Evolutionary conservation across 192 early-diverging fungal species (phyloP).

Genomic region (Entomortierella beljakovae): DNA sequence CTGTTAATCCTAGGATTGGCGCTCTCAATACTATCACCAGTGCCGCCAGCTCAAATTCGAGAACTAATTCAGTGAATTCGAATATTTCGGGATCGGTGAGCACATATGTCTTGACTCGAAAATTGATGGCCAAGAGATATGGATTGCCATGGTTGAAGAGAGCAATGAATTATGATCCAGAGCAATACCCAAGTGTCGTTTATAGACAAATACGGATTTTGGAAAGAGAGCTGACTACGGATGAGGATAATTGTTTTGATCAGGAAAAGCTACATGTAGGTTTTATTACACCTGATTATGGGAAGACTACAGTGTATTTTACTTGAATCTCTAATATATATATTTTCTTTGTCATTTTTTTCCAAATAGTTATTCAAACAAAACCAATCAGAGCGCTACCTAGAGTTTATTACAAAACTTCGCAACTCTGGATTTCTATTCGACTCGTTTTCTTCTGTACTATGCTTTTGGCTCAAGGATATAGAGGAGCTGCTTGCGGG

Average conservation of each 20-base stretch:
- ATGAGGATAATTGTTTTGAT: background rate
- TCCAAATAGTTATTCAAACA: conserved; percentile 42
- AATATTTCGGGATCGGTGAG: conserved; percentile 47
- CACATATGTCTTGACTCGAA: conserved; percentile 61
- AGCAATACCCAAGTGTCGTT: conserved; percentile 48
- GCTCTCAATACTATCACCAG: background rate
- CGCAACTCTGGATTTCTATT: conserved; percentile 59
- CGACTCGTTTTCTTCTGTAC: conserved; percentile 47
- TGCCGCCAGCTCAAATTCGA: background rate
- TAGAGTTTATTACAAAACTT: conserved; percentile 59
- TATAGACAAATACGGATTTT: conserved; percentile 58
- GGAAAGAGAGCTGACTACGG: conserved; percentile 48
- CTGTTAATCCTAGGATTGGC: background rate
- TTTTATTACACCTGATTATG: too few species aligned
- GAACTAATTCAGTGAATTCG: conserved; percentile 20
- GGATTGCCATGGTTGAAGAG: conserved; percentile 58
- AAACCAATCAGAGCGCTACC: conserved; percentile 50
- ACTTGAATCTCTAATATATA: background rate
- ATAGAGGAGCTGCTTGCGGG: conserved; percentile 42
- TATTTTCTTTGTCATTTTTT: background rate
- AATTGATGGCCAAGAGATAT: conserved; percentile 62
- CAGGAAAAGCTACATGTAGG: conserved; percentile 29
- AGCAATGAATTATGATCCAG: conserved; percentile 56
- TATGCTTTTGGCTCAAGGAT: conserved; percentile 60
- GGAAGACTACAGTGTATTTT: too few species aligned